Evolutionary conservation across 768 basidiomycete genomes (phyloP).

Genomic region (Rhizopogon sp.): DNA sequence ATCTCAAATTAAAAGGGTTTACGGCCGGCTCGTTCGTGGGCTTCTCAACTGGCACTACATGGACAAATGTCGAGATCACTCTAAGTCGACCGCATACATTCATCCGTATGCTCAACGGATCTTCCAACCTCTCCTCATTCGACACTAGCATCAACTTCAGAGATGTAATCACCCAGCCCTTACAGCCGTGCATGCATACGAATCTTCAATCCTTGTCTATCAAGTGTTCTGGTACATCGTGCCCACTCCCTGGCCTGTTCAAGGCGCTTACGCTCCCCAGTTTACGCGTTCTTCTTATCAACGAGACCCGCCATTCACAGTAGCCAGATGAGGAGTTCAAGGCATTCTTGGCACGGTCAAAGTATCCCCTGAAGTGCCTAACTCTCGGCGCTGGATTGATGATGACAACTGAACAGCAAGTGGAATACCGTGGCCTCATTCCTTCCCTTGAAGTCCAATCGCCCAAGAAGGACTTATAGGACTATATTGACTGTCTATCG

Average conservation of each 20-base stretch:
- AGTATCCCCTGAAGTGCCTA: slow-evolving; percentile 14
- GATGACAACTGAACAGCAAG: slow-evolving; percentile 11
- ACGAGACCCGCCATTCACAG: too few species aligned
- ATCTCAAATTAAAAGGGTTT: not conserved
- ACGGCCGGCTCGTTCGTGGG: too few species aligned
- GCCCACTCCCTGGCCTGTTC: slow-evolving; percentile 3
- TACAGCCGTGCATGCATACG: slow-evolving; percentile 6
- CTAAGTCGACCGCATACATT: not conserved
- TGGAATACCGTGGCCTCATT: slow-evolving; percentile 9
- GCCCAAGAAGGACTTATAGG: too few species aligned
- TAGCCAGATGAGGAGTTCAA: slow-evolving; percentile 14
- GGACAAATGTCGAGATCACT: slow-evolving; percentile 9
- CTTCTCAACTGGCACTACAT: slow-evolving; percentile 7
- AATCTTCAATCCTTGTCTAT: slow-evolving; percentile 10
- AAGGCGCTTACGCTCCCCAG: not conserved
- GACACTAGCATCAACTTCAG: slow-evolving; percentile 1
- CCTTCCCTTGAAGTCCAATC: slow-evolving; percentile 7
- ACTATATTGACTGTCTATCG: too few species aligned
- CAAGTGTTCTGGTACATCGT: not conserved
- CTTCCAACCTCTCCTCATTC: slow-evolving; percentile 14
- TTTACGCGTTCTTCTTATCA: not conserved
- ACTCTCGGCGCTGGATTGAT: slow-evolving; percentile 10
- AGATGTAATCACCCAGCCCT: not conserved
- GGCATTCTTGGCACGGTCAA: slow-evolving; percentile 12
- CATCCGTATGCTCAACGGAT: slow-evolving; percentile 11